Evolutionary conservation across 176 grass and related monocot genomes (phyloP).

Genomic region (Olyra latifolia): DNA sequence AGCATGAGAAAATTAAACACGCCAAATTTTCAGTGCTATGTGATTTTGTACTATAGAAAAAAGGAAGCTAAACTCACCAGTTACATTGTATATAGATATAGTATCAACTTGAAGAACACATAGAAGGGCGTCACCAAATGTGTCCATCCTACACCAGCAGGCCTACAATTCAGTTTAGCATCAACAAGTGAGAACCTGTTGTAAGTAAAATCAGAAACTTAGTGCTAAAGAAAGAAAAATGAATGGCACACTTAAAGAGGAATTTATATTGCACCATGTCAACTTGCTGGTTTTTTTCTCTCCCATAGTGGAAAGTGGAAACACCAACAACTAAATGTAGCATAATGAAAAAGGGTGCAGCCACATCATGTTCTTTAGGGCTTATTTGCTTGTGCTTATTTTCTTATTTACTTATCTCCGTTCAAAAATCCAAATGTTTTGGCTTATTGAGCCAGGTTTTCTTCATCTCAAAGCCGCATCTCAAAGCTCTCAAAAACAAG

Average conservation of each 20-base stretch:
- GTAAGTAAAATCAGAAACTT: constrained; percentile 33
- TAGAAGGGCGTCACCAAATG: constrained; percentile 75
- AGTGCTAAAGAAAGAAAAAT: not conserved
- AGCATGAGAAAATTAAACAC: constrained; percentile 15
- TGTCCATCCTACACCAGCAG: constrained; percentile 87
- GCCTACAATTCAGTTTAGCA: constrained; percentile 54
- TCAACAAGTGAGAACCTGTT: constrained; percentile 22
- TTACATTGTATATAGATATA: constrained; percentile 79
- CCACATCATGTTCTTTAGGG: no score
- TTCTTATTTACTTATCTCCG: no score
- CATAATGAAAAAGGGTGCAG: not conserved
- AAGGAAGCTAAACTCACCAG: constrained; percentile 45
- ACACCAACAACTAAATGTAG: not conserved
- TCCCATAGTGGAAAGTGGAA: not conserved
- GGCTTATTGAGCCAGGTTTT: no score
- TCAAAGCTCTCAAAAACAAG: no score
- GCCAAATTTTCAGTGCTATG: not conserved
- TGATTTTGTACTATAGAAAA: not conserved
- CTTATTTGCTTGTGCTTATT: no score
- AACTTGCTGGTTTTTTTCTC: not conserved
- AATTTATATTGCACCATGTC: not conserved
- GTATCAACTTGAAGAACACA: constrained; percentile 85
- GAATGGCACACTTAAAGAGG: not conserved
- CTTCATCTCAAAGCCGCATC: no score
- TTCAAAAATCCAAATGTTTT: no score